Conservation (phyloP, 2,329 filamentous ascomycete species). For the Epichloe sibirici region DNA sequence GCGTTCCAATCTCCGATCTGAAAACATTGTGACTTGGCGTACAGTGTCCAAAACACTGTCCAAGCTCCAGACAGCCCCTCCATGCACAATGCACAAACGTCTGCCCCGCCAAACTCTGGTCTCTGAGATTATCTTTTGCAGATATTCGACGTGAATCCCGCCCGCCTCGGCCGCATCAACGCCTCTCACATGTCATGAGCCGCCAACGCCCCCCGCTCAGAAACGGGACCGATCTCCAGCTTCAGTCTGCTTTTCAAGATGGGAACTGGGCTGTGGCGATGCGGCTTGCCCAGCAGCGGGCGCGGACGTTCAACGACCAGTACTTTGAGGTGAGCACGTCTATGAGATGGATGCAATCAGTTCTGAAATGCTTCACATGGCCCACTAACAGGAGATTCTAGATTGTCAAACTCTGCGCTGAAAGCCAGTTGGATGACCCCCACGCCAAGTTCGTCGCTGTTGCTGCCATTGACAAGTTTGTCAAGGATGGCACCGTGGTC, state of each 20-base stretch:
- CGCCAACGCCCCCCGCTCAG: slow-evolving; percentile 29
- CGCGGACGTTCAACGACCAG: slow-evolving; percentile 35
- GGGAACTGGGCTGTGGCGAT: slow-evolving; percentile 40
- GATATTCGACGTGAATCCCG: not conserved
- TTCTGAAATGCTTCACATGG: too few species aligned
- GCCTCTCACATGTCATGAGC: slow-evolving; percentile 17
- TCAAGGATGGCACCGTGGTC: slow-evolving; percentile 32
- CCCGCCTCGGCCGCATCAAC: not conserved
- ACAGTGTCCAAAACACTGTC: not conserved
- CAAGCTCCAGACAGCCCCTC: not conserved
- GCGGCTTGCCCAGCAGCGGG: slow-evolving; percentile 39
- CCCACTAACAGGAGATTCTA: slow-evolving; percentile 12
- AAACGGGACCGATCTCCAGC: slow-evolving; percentile 39
- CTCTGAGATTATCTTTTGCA: too few species aligned
- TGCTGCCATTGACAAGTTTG: slow-evolving; percentile 31
- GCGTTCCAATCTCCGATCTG: too few species aligned
- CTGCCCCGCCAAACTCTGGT: slow-evolving; percentile 2
- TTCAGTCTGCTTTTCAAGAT: slow-evolving; percentile 42
- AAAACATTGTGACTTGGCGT: too few species aligned
- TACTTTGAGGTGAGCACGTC: slow-evolving; percentile 38
- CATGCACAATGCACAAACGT: not conserved
- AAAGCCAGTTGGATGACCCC: slow-evolving; percentile 39
- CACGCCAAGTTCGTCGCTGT: slow-evolving; percentile 31
- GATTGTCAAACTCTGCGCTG: slow-evolving; percentile 37
- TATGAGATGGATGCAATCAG: not conserved